Evolutionary conservation across 306 rosid genomes (phyloP), one percentile per base, ranked within the genome.

Genomic region (Senna tora): DNA sequence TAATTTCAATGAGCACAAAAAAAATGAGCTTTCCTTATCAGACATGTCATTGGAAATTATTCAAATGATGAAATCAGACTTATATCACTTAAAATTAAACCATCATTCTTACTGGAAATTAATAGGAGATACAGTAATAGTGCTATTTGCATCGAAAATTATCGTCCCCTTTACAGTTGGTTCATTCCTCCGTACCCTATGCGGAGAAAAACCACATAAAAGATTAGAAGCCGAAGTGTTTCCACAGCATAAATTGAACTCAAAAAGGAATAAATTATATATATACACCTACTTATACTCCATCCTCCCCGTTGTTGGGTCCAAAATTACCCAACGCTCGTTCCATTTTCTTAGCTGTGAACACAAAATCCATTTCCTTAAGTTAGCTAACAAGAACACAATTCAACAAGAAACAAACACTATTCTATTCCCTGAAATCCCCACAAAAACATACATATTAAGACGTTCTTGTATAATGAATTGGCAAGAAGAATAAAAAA

Each of bases 281-380:
- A 82, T 61, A 65, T 17, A 69, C 52, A 76, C 90, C 62, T 85
- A 95, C 99, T 95, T 95, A 89, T 95, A 95, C 67, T 95, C 99
- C 99, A 95, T 95, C 87, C 85, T 88, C 55, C 99, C 97, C 2
- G 99, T 89, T 0, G 99, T 85, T 15, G 99, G 96, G 79, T 95
- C 99, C 83, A 95, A 84, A 45, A 84, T 87, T 70, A 92, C 86
- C 99, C 99, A 95, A 67, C 99, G 93, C 83, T 95, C 97, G 46
- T 95, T 95, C 99, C 99, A 95, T 81, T 95, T 95, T 73, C 96
- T 83, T 68, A 95, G 86, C 99, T 95, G 89, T 50, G 69, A 71
- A 54, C 34, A 39, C 25, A 46, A 70, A 58, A 58, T 50, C 7
- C 5, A 32, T 46, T 46, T 32, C 38, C 45, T 68, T 63, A 41